phyloP scores from a whole-genome alignment of 2,329 filamentous ascomycete genomes.

The Fusarium cicatricum region DNA sequence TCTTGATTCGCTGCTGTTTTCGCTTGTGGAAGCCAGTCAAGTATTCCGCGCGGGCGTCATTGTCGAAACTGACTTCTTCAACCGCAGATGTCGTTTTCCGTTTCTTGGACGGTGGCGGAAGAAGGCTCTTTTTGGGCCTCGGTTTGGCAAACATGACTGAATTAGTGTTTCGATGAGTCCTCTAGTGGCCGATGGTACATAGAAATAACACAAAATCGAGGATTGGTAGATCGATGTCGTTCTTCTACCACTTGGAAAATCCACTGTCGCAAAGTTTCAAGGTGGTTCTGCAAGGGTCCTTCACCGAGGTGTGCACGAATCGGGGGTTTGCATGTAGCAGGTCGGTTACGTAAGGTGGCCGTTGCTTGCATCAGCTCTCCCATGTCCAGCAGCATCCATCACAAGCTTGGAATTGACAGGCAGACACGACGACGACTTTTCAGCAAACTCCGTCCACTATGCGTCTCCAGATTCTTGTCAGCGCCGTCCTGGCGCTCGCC shows the following conservation, averaged over 20 bases:
- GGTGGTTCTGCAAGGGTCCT: conserved; percentile 7
- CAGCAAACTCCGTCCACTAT: conserved; percentile 51
- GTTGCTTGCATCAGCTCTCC: conserved; percentile 38
- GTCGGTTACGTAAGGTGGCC: conserved; percentile 41
- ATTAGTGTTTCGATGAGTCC: not conserved
- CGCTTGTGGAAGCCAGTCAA: conserved; percentile 97
- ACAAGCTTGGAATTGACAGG: conserved; percentile 41
- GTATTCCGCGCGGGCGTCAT: conserved; percentile 80
- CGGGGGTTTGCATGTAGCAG: conserved; percentile 31
- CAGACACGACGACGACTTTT: conserved; percentile 35
- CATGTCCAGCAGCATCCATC: conserved; percentile 26
- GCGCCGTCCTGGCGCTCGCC: conserved; percentile 62
- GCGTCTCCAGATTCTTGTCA: conserved; percentile 62
- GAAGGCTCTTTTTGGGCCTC: conserved; percentile 63
- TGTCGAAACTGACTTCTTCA: conserved; percentile 88
- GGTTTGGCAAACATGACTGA: conserved; percentile 63
- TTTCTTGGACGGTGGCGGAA: conserved; percentile 71
- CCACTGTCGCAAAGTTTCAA: conserved; percentile 37
- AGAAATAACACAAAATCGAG: not conserved
- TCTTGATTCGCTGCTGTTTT: conserved; percentile 84
- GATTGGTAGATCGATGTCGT: conserved; percentile 1
- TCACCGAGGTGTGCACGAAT: conserved; percentile 42
- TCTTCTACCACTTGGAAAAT: conserved; percentile 25
- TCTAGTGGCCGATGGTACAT: not conserved
- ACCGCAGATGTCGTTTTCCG: conserved; percentile 67